phyloP scores from a whole-genome alignment of 2,329 filamentous ascomycete genomes.

The Fonsecaea nubica region DNA sequence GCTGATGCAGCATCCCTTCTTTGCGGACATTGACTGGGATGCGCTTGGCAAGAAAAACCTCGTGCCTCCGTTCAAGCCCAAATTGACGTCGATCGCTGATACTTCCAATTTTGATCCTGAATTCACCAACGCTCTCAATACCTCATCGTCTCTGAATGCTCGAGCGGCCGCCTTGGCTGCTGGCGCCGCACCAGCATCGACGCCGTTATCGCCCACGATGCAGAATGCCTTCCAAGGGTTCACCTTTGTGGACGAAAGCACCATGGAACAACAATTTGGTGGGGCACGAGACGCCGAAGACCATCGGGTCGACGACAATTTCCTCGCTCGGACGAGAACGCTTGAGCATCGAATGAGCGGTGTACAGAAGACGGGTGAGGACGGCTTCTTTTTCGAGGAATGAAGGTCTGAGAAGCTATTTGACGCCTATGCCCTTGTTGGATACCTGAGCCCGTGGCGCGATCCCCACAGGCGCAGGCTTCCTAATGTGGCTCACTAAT shows the following conservation, averaged over 20 bases:
- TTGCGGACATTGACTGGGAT: conserved; percentile 91
- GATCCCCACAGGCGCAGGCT: not conserved
- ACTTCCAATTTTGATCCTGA: conserved; percentile 99
- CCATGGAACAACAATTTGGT: conserved; percentile 82
- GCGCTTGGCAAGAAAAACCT: conserved; percentile 87
- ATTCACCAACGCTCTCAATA: conserved; percentile 92
- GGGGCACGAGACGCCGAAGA: conserved; percentile 44
- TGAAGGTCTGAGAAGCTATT: not conserved
- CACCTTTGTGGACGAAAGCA: conserved; percentile 98
- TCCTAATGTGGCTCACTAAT: not conserved
- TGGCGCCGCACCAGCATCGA: conserved; percentile 82
- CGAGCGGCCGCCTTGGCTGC: conserved; percentile 84
- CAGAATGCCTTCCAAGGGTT: conserved; percentile 99
- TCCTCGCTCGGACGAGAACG: conserved; percentile 35
- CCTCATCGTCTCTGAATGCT: conserved; percentile 86
- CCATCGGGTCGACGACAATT: conserved; percentile 40
- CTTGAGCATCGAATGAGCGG: conserved; percentile 52
- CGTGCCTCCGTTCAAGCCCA: conserved; percentile 95
- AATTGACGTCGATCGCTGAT: conserved; percentile 92
- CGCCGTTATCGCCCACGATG: conserved; percentile 90
- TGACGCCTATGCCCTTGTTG: not conserved
- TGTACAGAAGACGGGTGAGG: conserved; percentile 47
- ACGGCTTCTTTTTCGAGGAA: conserved; percentile 38
- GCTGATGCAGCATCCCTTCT: conserved; percentile 93
- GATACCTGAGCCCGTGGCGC: not conserved